A percentile compares a stretch with the other conserved stretches of the same genome.
phyloP scores from a whole-genome alignment of 768 basidiomycete species.

The Baorangia bicolor region DNA sequence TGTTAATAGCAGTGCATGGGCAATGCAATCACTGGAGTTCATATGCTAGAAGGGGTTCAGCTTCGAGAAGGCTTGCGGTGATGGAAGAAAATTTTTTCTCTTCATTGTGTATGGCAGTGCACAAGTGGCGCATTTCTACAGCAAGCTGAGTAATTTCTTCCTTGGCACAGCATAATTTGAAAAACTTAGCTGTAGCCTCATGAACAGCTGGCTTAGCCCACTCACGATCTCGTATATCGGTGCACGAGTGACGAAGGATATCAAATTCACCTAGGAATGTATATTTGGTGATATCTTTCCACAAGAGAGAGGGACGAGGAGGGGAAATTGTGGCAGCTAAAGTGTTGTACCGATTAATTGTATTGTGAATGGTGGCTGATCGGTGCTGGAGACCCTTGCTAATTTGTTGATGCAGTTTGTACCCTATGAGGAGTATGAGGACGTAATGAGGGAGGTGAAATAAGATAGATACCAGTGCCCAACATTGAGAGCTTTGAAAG shows the following conservation, averaged over 20 bases:
- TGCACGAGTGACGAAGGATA: neutral
- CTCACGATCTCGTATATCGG: neutral
- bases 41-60: too few relatives aligned
- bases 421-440: too few relatives aligned
- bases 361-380: neutral
- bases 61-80: too few relatives aligned
- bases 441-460: too few relatives aligned
- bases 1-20: too few relatives aligned
- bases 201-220: neutral
- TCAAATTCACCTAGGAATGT: neutral
- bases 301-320: too few relatives aligned
- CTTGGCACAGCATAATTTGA: neutral
- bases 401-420: neutral
- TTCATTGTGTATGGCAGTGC: neutral
- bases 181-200: neutral
- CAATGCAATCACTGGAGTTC: too few relatives aligned
- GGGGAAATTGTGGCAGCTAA: too few relatives aligned
- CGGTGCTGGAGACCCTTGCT: neutral
- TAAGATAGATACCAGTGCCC: too few relatives aligned
- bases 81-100: too few relatives aligned
- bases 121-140: neutral
- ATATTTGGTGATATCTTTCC: neutral
- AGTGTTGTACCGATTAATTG: too few relatives aligned
- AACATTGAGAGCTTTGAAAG: neutral
- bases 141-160: neutral